Base-by-base conservation (phyloP, 495 filamentous ascomycete genomes). In the Penicillium verhagenii region DNA sequence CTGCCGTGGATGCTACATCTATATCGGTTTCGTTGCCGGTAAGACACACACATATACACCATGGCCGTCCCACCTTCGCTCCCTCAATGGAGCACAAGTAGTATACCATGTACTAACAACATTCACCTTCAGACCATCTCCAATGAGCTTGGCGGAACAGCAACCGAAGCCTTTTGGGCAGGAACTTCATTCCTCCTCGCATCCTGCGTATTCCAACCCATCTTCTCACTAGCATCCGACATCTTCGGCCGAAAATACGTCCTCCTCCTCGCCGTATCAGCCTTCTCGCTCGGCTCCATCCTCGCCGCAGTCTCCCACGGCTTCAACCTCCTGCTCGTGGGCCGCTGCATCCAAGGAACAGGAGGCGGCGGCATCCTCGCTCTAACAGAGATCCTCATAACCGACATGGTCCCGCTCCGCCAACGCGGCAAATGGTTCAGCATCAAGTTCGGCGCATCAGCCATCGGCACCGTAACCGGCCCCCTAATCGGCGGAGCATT, bases 1-100 rank as follows among this genome's bases (percentile, higher is more conserved):
- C 79, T 10, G 85, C 86, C 23, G 69, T 90, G 9, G 86, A 90
- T 65, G 84, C 82, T 1, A 89, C 86, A 11, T 86, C 82, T 10
- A 69, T 89, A 24, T 82, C 81, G 18, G 84, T 89, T 21, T 84
- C 86, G 6, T 66, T 90, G 38, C 85, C 86, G 3, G 80, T 83
- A 69, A 29, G 73, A 19, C 11, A 33, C 14, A 5, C 21, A 14
- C 6, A 10, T 10, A 7, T 33, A 6, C 5, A 31, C 14, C 8
- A 48, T 6, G 33, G 7, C 39, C 16, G 13, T 26, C n/a, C n/a
- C n/a, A n/a, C n/a, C n/a, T n/a, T n/a, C n/a, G n/a, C n/a, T n/a
- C n/a, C n/a, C n/a, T n/a, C n/a, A n/a, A n/a, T n/a, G n/a, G n/a
- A n/a, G n/a, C n/a, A n/a, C n/a, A n/a, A n/a, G n/a, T n/a, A n/a